Evolutionary conservation across 139 green algal species (phyloP).

Genomic region (Penium margaritaceum): DNA sequence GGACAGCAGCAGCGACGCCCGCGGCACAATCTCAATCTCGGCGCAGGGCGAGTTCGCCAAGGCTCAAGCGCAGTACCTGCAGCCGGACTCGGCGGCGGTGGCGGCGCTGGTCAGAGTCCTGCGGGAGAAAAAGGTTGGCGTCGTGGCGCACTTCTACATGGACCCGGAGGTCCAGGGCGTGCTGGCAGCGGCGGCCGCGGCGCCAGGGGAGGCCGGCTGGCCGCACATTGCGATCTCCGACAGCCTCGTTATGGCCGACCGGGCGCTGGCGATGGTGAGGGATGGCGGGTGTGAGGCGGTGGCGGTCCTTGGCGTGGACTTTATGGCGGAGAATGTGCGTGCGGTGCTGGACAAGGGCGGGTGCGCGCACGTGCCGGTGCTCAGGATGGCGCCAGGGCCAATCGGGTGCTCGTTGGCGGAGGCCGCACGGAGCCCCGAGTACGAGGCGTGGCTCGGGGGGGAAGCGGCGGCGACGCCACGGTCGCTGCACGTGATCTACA

Average conservation of each 20-base stretch:
- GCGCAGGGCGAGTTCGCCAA: slow-evolving; percentile 77
- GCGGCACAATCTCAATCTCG: no score
- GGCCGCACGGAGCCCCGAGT: slow-evolving; percentile 70
- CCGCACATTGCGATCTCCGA: slow-evolving; percentile 91
- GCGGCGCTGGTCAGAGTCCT: slow-evolving; percentile 59
- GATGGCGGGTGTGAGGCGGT: slow-evolving; percentile 80
- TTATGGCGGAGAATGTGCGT: slow-evolving; percentile 96
- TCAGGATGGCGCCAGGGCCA: slow-evolving; percentile 69
- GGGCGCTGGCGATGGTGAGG: slow-evolving; percentile 61
- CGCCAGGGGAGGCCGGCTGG: slow-evolving; percentile 61
- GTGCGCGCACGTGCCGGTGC: slow-evolving; percentile 65
- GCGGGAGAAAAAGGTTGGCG: slow-evolving; percentile 76
- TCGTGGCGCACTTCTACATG: slow-evolving; percentile 99
- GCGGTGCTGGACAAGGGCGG: slow-evolving; percentile 85
- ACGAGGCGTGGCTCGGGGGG: slow-evolving; percentile 68
- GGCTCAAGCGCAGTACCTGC: slow-evolving; percentile 64
- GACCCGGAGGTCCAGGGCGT: slow-evolving; percentile 95
- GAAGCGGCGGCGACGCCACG: slow-evolving; percentile 52
- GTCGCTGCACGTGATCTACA: slow-evolving; percentile 92
- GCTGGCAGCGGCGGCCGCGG: slow-evolving; percentile 60
- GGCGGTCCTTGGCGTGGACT: slow-evolving; percentile 92
- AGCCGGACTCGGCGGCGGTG: slow-evolving; percentile 53
- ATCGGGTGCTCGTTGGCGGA: slow-evolving; percentile 96
- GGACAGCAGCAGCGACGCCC: no score
- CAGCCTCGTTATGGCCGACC: slow-evolving; percentile 74